Evolutionary conservation across 345 rosid species (phyloP).

Genomic region (Pistacia vera): DNA sequence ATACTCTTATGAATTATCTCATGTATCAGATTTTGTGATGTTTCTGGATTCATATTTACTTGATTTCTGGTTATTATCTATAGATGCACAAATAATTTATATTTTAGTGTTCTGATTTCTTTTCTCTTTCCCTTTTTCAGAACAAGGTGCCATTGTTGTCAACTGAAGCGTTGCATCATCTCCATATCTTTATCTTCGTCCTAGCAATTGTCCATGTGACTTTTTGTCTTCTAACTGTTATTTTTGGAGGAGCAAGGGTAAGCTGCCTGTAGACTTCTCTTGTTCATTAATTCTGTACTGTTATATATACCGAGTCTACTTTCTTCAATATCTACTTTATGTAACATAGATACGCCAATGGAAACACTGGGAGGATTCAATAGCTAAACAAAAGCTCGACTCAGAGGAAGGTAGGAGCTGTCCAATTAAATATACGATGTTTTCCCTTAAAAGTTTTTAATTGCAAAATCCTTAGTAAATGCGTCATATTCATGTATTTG

Average conservation of each 20-base stretch:
- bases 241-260: conserved; percentile 64
- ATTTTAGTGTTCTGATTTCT: neutral
- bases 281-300: neutral
- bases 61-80: conserved; percentile 3
- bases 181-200: conserved; percentile 73
- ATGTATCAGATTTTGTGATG: neutral
- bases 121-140: conserved; percentile 28
- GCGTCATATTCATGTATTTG: neutral
- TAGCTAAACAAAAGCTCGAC: conserved; percentile 42
- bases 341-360: conserved; percentile 71
- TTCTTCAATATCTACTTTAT: conserved; percentile 4
- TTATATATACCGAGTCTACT: neutral
- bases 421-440: neutral
- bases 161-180: conserved; percentile 64
- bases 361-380: conserved; percentile 79
- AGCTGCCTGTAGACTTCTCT: conserved; percentile 20
- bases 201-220: conserved; percentile 69
- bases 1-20: neutral
- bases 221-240: conserved; percentile 54
- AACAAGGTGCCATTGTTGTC: conserved; percentile 58
- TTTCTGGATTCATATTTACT: neutral
- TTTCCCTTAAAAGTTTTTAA: conserved; percentile 4
- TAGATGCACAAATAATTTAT: conserved; percentile 1
- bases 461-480: neutral
- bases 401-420: conserved; percentile 46